phyloP scores from a whole-genome alignment of 148 eudicot genomes.

The Cornus controversa region DNA sequence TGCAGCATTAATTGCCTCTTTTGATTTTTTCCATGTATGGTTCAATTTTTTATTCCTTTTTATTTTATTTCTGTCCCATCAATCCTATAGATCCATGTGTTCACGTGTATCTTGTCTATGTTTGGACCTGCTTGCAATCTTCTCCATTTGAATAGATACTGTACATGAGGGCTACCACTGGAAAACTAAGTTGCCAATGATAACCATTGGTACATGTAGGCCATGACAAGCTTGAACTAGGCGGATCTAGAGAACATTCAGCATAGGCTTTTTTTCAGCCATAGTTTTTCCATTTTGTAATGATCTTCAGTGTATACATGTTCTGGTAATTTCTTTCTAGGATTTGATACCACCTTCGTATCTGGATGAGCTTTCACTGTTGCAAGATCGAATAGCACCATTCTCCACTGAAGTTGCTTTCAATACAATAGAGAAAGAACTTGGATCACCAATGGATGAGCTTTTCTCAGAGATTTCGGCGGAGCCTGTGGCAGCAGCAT shows the following conservation, averaged over 20 bases:
- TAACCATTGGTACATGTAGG: not conserved
- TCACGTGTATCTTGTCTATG: not conserved
- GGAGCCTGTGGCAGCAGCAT: slow-evolving; percentile 94
- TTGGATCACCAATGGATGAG: slow-evolving; percentile 63
- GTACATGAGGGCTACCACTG: not conserved
- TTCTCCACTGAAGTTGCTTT: slow-evolving; percentile 83
- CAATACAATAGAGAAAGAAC: slow-evolving; percentile 80
- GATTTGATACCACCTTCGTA: slow-evolving; percentile 90
- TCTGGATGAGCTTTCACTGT: slow-evolving; percentile 75
- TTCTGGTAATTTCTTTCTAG: slow-evolving; percentile 30
- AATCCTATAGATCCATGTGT: not conserved
- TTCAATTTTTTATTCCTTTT: not conserved
- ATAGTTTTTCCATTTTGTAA: no score
- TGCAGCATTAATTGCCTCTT: not conserved
- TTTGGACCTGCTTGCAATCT: not conserved
- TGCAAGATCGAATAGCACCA: slow-evolving; percentile 91
- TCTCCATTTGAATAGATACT: no score
- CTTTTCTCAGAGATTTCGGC: slow-evolving; percentile 85
- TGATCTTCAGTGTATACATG: not conserved
- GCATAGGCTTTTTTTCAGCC: not conserved
- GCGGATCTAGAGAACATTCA: no score
- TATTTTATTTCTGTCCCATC: not conserved
- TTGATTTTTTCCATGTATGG: not conserved
- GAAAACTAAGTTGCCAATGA: not conserved
- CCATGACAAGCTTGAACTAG: no score